Conservation (phyloP, 306 rosid genomes). For the Herpetospermum pedunculosum region DNA sequence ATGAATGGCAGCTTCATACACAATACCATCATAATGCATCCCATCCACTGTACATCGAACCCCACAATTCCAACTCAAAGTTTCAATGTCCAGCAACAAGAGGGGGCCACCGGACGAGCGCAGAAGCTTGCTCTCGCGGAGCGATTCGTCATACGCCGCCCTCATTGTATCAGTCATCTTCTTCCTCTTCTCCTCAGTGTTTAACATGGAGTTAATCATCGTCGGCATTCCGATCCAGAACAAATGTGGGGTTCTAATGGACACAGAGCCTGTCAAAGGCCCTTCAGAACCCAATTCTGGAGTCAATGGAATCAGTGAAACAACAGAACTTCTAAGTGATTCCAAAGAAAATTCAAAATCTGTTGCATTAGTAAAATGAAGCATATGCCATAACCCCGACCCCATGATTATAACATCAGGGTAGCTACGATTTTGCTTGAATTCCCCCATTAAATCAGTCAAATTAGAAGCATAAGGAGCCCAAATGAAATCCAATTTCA, state of each 20-base stretch:
- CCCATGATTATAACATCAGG: slow-evolving; percentile 83
- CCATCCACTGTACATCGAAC: slow-evolving; percentile 83
- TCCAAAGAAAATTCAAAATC: slow-evolving; percentile 34
- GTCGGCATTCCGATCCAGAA: slow-evolving; percentile 87
- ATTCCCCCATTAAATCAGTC: slow-evolving; percentile 34
- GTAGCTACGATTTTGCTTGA: slow-evolving; percentile 38
- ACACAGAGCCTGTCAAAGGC: slow-evolving; percentile 26
- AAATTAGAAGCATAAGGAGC: slow-evolving; percentile 63
- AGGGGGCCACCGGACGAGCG: slow-evolving; percentile 61
- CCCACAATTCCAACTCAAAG: slow-evolving; percentile 93
- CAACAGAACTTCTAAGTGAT: slow-evolving; percentile 32
- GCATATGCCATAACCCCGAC: slow-evolving; percentile 85
- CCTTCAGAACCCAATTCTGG: slow-evolving; percentile 34
- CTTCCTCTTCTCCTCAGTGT: slow-evolving; percentile 74
- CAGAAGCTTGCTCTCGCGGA: slow-evolving; percentile 41
- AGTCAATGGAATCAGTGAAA: slow-evolving; percentile 41
- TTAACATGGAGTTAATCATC: slow-evolving; percentile 73
- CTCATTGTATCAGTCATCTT: slow-evolving; percentile 63
- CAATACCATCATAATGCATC: slow-evolving; percentile 67
- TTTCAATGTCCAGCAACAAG: slow-evolving; percentile 52
- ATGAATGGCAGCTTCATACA: slow-evolving; percentile 77
- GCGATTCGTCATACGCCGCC: slow-evolving; percentile 42
- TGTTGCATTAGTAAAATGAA: slow-evolving; percentile 51
- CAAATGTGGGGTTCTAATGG: slow-evolving; percentile 52
- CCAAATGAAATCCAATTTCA: slow-evolving; percentile 82